Evolutionary conservation across 306 rosid species (phyloP), one percentile per base, ranked within the genome.

Genomic region (Sechiopsis laciniata): DNA sequence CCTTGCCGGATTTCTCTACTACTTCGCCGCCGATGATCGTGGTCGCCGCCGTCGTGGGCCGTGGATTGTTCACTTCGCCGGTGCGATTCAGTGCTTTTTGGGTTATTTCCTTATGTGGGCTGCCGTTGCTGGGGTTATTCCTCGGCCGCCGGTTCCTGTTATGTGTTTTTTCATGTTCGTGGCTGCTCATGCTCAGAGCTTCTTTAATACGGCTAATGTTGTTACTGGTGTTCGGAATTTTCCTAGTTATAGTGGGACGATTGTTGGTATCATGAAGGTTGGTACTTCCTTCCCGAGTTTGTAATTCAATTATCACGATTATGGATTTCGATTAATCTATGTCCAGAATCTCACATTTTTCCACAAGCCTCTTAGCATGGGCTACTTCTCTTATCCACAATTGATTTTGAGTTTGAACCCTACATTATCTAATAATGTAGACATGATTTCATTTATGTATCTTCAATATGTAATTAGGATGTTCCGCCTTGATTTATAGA

Each of bases 191-290:
- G 88, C 90, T 4, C 98, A 94, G 77, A 86, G 95, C 0, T 94
- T 94, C 79, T 83, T 88, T 76, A 90, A 86, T 69, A 90, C 98
- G 4, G 79, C 96, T 9, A 80, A 85, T 19, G 95, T 89, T 16
- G 97, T 94, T 20, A 86, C 87, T 0, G 89, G 97, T 10, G 79
- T 89, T 65, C 84, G 86, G 22, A 90, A 90, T 70, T 94, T 94
- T 71, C 88, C 94, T 0, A 57, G 55, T 6, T 87, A 89, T 37
- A 74, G 95, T 16, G 98, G 97, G 32, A 93, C 97, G 58, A 93
- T 93, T 24, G 92, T 89, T 4, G 98, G 97, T 14, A 88, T 93
- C 70, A 83, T 87, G 90, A 94, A 93, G 97, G 96, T 88, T 79
- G 13, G 16, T 20, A 32, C 37, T 1, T 32, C 37, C 56, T 68